Conservation (phyloP, 768 basidiomycete species). For the Trametes meyenii region DNA sequence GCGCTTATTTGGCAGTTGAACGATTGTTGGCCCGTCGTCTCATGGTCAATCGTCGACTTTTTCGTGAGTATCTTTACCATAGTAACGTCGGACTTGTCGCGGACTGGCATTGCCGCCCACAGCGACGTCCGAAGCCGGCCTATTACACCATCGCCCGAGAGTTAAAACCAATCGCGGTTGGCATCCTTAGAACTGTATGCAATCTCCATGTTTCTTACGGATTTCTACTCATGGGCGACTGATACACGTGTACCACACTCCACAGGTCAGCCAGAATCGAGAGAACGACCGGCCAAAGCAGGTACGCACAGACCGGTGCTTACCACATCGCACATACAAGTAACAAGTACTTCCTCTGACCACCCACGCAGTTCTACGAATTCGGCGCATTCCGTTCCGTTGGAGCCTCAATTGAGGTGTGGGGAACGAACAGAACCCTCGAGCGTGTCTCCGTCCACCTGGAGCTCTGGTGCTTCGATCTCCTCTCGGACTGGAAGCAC, state of each 20-base stretch:
- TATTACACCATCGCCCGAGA: conserved; percentile 49
- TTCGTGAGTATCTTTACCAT: conserved; percentile 43
- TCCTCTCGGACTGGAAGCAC: conserved; percentile 45
- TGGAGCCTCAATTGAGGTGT: conserved; percentile 69
- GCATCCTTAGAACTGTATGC: conserved; percentile 39
- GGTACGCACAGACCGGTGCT: conserved; percentile 17
- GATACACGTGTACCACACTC: neutral
- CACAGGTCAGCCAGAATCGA: conserved; percentile 22
- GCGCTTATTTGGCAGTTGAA: conserved; percentile 92
- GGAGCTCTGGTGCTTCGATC: conserved; percentile 62
- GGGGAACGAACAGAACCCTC: conserved; percentile 83
- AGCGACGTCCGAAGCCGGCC: conserved; percentile 54
- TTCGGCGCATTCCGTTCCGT: conserved; percentile 64
- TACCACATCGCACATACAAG: too few relatives aligned
- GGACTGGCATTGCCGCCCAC: neutral
- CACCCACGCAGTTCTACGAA: conserved; percentile 36
- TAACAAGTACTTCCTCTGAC: neutral
- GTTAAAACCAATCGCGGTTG: conserved; percentile 43
- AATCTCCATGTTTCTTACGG: neutral
- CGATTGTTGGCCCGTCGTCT: conserved; percentile 91
- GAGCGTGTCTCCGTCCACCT: conserved; percentile 56
- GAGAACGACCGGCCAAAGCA: conserved; percentile 39
- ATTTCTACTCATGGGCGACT: neutral
- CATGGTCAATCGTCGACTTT: conserved; percentile 92
- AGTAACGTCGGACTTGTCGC: neutral